Evolutionary conservation across 805 yeast genomes (phyloP).

Genomic region (Ogataea pini): DNA sequence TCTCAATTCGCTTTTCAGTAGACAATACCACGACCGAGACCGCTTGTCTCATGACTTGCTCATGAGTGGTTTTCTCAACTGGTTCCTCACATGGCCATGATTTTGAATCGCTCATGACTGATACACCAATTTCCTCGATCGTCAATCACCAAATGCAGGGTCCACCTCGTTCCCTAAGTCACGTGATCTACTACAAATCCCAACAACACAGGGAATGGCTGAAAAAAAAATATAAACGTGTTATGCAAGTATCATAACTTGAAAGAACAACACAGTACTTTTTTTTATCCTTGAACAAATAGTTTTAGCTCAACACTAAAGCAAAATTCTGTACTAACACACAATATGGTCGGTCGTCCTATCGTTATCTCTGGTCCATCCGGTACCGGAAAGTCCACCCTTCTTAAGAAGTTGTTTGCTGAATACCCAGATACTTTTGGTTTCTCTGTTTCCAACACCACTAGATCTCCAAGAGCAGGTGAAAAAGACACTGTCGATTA

Average conservation of each 20-base stretch:
- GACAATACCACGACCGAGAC: too few species aligned
- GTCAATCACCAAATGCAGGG: too few species aligned
- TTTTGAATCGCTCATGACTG: too few species aligned
- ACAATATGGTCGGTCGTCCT: slow-evolving; percentile 56
- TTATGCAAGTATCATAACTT: not conserved
- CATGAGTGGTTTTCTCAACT: too few species aligned
- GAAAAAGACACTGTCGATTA: slow-evolving; percentile 89
- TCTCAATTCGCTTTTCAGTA: too few species aligned
- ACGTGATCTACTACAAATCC: not conserved
- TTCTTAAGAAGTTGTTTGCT: slow-evolving; percentile 83
- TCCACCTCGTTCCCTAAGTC: not conserved
- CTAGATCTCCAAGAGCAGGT: slow-evolving; percentile 89
- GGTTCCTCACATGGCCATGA: too few species aligned
- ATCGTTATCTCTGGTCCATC: slow-evolving; percentile 97
- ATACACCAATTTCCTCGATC: too few species aligned
- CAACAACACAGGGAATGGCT: not conserved
- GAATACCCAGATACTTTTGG: slow-evolving; percentile 92
- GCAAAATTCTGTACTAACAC: not conserved
- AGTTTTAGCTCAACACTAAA: not conserved
- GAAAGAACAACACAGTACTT: slow-evolving; percentile 1
- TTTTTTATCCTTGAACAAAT: not conserved
- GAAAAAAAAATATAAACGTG: slow-evolving; percentile 1
- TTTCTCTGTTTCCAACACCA: slow-evolving; percentile 90
- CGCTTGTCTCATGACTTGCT: too few species aligned
- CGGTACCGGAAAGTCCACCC: slow-evolving; percentile 94